Evolutionary conservation across 2,329 filamentous ascomycete species (phyloP).

Genomic region (Chaetomium globosum): DNA sequence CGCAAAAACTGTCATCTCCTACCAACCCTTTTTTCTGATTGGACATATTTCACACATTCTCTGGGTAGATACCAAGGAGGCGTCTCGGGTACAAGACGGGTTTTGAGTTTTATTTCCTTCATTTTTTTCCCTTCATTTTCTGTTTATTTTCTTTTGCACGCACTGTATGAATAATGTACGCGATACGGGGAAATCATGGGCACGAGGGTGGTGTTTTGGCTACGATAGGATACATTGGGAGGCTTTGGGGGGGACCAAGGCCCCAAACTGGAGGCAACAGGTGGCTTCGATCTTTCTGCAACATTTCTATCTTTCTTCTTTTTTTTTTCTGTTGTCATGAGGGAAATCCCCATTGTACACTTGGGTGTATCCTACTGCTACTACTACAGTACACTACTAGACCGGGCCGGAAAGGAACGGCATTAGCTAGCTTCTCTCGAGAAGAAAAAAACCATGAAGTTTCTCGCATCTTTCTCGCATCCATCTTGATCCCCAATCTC

Average conservation of each 20-base stretch:
- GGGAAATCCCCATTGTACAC: not conserved
- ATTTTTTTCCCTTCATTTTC: slow-evolving; percentile 7
- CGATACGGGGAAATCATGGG: slow-evolving; percentile 20
- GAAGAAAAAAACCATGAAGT: not conserved
- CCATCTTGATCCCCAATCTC: not conserved
- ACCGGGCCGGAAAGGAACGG: slow-evolving; percentile 6
- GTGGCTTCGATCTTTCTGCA: slow-evolving; percentile 8
- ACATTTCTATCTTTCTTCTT: slow-evolving; percentile 13
- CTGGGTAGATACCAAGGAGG: slow-evolving; percentile 31
- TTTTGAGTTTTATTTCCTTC: slow-evolving; percentile 10
- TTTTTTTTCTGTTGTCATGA: not conserved
- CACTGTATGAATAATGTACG: slow-evolving; percentile 33
- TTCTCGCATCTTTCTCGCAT: slow-evolving; percentile 7
- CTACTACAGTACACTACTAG: slow-evolving; percentile 14
- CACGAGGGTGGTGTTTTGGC: slow-evolving; percentile 17
- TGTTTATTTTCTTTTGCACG: slow-evolving; percentile 8
- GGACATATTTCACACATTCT: slow-evolving; percentile 27
- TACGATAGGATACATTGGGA: slow-evolving; percentile 18
- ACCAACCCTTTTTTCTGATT: slow-evolving; percentile 18
- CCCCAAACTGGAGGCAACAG: not conserved
- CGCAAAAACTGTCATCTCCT: not conserved
- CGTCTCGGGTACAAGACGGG: slow-evolving; percentile 20
- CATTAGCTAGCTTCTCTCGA: not conserved
- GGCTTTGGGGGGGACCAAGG: slow-evolving; percentile 11
- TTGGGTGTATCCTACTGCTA: slow-evolving; percentile 5